phyloP scores from a whole-genome alignment of 768 basidiomycete species.

The Mycena sanguinolenta region DNA sequence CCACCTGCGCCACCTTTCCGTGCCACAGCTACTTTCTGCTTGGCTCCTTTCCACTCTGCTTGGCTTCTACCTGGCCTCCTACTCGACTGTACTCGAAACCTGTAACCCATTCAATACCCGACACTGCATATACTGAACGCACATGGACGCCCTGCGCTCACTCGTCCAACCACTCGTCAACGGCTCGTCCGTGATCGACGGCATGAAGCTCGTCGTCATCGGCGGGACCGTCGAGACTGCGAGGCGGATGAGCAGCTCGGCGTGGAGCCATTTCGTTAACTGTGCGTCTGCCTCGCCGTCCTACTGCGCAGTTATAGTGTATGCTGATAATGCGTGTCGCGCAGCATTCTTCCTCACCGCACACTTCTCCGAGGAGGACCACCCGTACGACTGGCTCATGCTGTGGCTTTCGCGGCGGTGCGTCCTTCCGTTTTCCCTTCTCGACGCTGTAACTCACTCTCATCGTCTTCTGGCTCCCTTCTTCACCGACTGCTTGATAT shows the following conservation, averaged over 20 bases:
- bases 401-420: slow-evolving; percentile 84
- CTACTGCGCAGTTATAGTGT: neutral
- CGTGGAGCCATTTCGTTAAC: slow-evolving; percentile 82
- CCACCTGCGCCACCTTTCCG: no score
- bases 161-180: slow-evolving; percentile 86
- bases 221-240: slow-evolving; percentile 92
- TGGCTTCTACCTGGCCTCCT: no score
- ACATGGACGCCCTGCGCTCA: slow-evolving; percentile 86
- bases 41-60: no score
- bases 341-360: slow-evolving; percentile 90
- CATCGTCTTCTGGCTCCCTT: neutral
- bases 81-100: neutral
- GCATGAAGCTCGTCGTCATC: slow-evolving; percentile 90
- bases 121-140: neutral
- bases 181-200: slow-evolving; percentile 86
- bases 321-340: neutral
- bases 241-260: slow-evolving; percentile 83
- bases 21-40: no score
- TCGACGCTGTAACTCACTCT: no score
- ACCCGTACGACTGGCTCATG: slow-evolving; percentile 93
- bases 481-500: no score
- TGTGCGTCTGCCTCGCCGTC: slow-evolving; percentile 22
- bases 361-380: slow-evolving; percentile 91
- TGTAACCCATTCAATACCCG: neutral
- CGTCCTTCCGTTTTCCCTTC: neutral